Conservation (phyloP, 257 asterid species). For the Cordia subcordata region DNA sequence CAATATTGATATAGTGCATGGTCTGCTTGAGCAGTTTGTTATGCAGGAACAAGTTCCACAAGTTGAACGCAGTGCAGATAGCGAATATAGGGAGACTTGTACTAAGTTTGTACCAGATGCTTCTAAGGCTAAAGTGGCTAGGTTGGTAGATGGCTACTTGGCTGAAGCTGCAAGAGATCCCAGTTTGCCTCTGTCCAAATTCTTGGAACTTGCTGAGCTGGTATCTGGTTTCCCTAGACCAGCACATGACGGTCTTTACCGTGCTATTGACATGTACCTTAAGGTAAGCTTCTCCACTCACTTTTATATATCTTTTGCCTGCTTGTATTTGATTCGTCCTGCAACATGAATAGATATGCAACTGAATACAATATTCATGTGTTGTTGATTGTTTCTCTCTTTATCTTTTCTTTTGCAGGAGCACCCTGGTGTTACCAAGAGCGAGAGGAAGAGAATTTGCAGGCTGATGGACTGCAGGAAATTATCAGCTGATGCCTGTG, state of each 20-base stretch:
- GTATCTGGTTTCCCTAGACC: conserved; percentile 58
- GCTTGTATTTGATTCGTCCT: background rate
- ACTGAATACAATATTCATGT: too few species aligned
- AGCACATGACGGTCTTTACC: conserved; percentile 70
- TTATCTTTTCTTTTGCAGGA: conserved; percentile 36
- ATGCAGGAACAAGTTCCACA: conserved; percentile 36
- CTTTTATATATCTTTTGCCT: background rate
- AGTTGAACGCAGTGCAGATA: conserved; percentile 23
- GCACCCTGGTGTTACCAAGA: conserved; percentile 59
- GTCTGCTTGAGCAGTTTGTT: conserved; percentile 59
- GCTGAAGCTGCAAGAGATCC: conserved; percentile 72
- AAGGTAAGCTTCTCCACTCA: conserved; percentile 33
- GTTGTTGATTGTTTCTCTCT: background rate
- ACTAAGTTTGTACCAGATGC: conserved; percentile 39
- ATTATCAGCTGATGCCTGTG: conserved; percentile 69
- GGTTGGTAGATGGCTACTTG: conserved; percentile 65
- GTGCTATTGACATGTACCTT: conserved; percentile 74
- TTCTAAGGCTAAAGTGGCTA: conserved; percentile 62
- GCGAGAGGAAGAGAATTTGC: conserved; percentile 71
- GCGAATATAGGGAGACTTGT: conserved; percentile 34
- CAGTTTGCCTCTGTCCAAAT: conserved; percentile 40
- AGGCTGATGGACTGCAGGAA: conserved; percentile 69
- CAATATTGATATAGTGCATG: conserved; percentile 42
- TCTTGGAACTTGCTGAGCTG: conserved; percentile 52
- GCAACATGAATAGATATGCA: too few species aligned